Conservation (phyloP, 257 asterid species). For the Rauvolfia tetraphylla region DNA sequence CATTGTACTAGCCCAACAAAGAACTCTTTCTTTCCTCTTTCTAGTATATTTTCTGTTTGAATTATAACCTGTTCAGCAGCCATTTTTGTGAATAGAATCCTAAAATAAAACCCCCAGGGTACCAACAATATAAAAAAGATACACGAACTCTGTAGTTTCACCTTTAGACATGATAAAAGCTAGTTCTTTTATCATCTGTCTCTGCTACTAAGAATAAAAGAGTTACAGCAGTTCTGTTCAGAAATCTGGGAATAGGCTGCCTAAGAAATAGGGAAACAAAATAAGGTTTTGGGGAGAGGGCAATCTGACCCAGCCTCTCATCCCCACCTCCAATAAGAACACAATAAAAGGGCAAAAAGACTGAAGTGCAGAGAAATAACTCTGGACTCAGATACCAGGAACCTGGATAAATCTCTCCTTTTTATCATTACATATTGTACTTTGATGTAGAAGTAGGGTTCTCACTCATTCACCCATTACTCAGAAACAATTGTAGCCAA, state of each 20-base stretch:
- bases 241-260: not conserved
- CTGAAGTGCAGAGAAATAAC: not conserved
- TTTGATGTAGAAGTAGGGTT: too few relatives aligned
- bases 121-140: not conserved
- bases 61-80: not conserved
- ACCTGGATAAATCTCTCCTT: not conserved
- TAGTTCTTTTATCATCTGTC: not conserved
- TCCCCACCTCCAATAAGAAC: not conserved
- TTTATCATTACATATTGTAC: too few relatives aligned
- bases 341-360: too few relatives aligned
- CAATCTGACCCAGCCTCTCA: not conserved
- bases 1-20: not conserved
- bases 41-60: not conserved
- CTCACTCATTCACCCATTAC: not conserved
- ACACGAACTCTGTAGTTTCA: not conserved
- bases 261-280: too few relatives aligned
- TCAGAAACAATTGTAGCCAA: not conserved
- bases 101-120: not conserved
- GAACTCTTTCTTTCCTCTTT: not conserved
- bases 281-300: not conserved
- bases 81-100: not conserved
- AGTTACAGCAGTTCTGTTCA: not conserved
- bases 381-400: not conserved
- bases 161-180: not conserved
- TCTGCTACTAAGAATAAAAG: not conserved